phyloP scores from a whole-genome alignment of 371 early-diverging fungal species.

The Parasitella parasitica region DNA sequence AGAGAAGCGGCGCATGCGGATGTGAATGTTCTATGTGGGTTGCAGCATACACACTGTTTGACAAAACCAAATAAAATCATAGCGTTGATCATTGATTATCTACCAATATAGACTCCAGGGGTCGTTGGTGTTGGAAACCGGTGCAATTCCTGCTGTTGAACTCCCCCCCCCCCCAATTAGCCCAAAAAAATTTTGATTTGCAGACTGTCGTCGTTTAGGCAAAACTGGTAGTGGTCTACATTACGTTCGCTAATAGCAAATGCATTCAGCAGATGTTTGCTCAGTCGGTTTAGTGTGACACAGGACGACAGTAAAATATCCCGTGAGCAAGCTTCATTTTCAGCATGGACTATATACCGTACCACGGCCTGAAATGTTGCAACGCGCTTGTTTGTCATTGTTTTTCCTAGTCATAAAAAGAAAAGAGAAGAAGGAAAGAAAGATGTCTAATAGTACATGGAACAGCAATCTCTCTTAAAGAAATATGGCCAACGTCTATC shows the following conservation, averaged over 20 bases:
- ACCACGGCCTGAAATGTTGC: slow-evolving; percentile 2
- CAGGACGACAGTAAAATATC: slow-evolving; percentile 3
- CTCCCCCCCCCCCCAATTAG: background rate
- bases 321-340: background rate
- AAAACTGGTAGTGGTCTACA: slow-evolving; percentile 1
- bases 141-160: slow-evolving; percentile 1
- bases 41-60: too few species aligned
- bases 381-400: background rate
- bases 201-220: background rate
- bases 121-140: slow-evolving; percentile 5
- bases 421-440: too few species aligned
- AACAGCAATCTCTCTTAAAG: too few species aligned
- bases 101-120: slow-evolving; percentile 16
- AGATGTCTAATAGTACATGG: too few species aligned
- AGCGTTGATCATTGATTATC: background rate
- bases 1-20: slow-evolving; percentile 13
- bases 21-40: slow-evolving; percentile 8
- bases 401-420: too few species aligned
- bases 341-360: slow-evolving; percentile 5
- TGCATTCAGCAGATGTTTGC: background rate
- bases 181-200: slow-evolving; percentile 2
- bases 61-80: background rate
- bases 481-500: too few species aligned
- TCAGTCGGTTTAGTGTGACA: slow-evolving; percentile 5
- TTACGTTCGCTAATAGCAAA: background rate